Percentiles rank a stretch among this genome's conserved stretches.
Evolutionary conservation across 1,139 yeast species (phyloP).

Genomic region (Scheffersomyces illinoinensis): DNA sequence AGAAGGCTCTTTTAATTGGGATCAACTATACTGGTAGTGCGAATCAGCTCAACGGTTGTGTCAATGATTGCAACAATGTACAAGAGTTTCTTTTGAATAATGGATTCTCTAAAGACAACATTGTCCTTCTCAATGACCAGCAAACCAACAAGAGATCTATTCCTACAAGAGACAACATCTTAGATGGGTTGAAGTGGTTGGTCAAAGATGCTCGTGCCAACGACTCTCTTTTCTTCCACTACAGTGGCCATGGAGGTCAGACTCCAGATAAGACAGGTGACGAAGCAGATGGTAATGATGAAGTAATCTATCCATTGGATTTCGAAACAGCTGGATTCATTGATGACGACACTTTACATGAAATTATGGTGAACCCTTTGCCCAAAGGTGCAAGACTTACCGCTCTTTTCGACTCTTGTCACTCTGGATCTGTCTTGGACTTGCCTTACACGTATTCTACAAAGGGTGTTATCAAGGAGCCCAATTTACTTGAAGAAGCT

Average conservation of each 20-base stretch:
- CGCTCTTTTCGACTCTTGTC: constrained; percentile 6
- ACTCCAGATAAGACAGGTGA: constrained; percentile 4
- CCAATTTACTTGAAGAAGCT: constrained; percentile 4
- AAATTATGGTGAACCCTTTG: constrained; percentile 3
- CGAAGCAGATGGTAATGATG: constrained; percentile 5
- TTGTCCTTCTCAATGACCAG: constrained; percentile 5
- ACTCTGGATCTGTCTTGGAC: constrained; percentile 5
- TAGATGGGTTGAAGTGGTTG: constrained; percentile 5
- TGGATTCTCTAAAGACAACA: constrained; percentile 3
- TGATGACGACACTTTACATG: constrained; percentile 4
- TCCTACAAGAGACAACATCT: constrained; percentile 4
- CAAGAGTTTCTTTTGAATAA: constrained; percentile 1
- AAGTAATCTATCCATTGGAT: constrained; percentile 5
- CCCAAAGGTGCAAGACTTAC: constrained; percentile 4
- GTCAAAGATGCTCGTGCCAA: constrained; percentile 5
- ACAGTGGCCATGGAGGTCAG: constrained; percentile 5
- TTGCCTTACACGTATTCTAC: constrained; percentile 5
- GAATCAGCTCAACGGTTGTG: constrained; percentile 4
- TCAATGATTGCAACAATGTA: constrained; percentile 5
- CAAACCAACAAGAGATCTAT: not conserved
- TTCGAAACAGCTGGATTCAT: constrained; percentile 3
- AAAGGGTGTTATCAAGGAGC: constrained; percentile 6
- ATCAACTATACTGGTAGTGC: constrained; percentile 4
- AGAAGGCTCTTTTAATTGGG: constrained; percentile 6
- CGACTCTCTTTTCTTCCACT: constrained; percentile 5